A percentile compares a stretch with the other conserved stretches of the same genome.
Conservation (phyloP, 306 rosid species). For the Begonia fuchsioides region DNA sequence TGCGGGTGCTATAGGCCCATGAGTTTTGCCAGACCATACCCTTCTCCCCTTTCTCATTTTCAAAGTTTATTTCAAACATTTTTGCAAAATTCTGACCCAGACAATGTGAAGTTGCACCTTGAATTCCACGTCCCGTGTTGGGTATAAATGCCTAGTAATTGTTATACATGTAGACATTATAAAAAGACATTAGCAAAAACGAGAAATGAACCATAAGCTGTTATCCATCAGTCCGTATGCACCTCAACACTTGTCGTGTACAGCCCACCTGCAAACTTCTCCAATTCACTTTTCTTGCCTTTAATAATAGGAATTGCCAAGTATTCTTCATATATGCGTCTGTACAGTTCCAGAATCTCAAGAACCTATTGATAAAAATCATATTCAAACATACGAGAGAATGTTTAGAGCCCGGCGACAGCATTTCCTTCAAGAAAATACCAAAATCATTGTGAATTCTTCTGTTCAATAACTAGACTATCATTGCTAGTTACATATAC, state of each 20-base stretch:
- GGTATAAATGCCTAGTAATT: constrained; percentile 69
- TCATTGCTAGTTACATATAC: no score
- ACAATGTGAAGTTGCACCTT: constrained; percentile 97
- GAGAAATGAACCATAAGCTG: no score
- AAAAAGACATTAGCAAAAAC: not conserved
- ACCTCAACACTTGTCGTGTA: constrained; percentile 98
- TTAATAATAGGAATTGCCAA: constrained; percentile 85
- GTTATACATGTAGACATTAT: constrained; percentile 3
- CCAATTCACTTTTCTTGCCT: constrained; percentile 88
- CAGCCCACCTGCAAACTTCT: constrained; percentile 97
- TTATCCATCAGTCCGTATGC: constrained; percentile 1
- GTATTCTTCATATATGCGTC: constrained; percentile 76
- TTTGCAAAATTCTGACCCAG: constrained; percentile 91
- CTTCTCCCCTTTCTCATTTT: constrained; percentile 83
- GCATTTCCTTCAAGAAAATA: no score
- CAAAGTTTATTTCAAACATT: constrained; percentile 91
- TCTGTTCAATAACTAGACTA: no score
- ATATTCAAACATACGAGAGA: no score
- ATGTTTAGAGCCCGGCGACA: no score
- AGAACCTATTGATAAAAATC: constrained; percentile 48
- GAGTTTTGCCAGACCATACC: constrained; percentile 95
- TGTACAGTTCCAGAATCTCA: constrained; percentile 69
- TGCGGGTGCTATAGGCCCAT: constrained; percentile 95
- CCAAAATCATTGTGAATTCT: no score
- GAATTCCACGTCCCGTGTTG: constrained; percentile 89